Percentiles rank a stretch among this genome's conserved stretches.
Conservation (phyloP, 208 protist genomes). For the Crithidia sp. region DNA sequence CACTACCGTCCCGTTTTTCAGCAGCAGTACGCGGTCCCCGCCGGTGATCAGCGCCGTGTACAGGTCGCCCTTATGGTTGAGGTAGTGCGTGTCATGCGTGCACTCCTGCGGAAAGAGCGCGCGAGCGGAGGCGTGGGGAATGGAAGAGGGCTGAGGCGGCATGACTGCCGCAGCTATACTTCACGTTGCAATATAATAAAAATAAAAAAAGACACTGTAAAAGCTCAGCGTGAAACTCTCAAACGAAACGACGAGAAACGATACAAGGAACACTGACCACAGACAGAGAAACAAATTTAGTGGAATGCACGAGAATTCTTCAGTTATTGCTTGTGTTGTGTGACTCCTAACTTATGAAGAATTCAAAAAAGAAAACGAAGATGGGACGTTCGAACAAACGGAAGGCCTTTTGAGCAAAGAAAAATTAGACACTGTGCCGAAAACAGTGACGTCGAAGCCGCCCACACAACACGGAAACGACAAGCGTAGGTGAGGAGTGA, state of each 20-base stretch:
- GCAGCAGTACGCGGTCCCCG: conserved; percentile 57
- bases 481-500: too few relatives aligned
- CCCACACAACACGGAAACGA: too few relatives aligned
- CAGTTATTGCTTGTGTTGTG: too few relatives aligned
- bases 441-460: too few relatives aligned
- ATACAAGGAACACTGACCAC: background rate
- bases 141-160: background rate
- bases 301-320: too few relatives aligned
- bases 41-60: conserved; percentile 71
- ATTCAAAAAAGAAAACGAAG: too few relatives aligned
- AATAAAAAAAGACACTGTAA: background rate
- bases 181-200: background rate
- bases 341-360: too few relatives aligned
- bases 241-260: background rate
- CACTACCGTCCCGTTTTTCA: conserved; percentile 52
- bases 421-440: too few relatives aligned
- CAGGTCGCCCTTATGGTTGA: conserved; percentile 57
- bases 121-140: conserved; percentile 17
- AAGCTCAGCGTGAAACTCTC: too few relatives aligned
- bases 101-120: conserved; percentile 77
- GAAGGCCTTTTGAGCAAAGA: too few relatives aligned
- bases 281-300: too few relatives aligned
- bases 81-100: conserved; percentile 56
- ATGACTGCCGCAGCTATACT: background rate
- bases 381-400: too few relatives aligned